These are phyloP conservation scores for Tausonia pullulans DNA, from an alignment of 1,284 basidiomycete genomes.

Conservation along the genomic window DNA sequence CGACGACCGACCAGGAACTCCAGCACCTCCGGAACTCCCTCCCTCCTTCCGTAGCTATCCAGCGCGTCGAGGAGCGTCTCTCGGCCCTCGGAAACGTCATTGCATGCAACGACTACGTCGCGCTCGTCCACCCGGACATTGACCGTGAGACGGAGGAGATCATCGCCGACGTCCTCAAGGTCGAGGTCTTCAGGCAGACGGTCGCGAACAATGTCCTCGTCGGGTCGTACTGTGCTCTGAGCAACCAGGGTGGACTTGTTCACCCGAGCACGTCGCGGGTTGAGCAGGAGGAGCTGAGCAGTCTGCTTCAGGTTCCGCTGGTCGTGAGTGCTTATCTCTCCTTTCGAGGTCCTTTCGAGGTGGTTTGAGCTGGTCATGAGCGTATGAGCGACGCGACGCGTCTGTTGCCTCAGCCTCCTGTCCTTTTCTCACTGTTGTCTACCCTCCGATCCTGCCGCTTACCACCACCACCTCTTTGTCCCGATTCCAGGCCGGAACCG, in stretches of 20 bases:
- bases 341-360: background rate
- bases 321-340: conserved; percentile 50
- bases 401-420: background rate
- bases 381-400: background rate
- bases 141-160: conserved; percentile 99
- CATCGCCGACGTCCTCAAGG: conserved; percentile 97
- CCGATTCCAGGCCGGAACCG: conserved; percentile 69
- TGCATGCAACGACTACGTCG: conserved; percentile 96
- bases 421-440: background rate
- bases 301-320: conserved; percentile 84
- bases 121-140: conserved; percentile 91
- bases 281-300: conserved; percentile 95
- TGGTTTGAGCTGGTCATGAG: conserved; percentile 11
- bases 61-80: conserved; percentile 91
- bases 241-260: conserved; percentile 85
- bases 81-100: conserved; percentile 97
- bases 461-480: background rate
- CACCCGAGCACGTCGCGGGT: conserved; percentile 95
- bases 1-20: conserved; percentile 95
- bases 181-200: conserved; percentile 97
- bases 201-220: conserved; percentile 95
- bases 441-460: background rate
- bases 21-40: conserved; percentile 96
- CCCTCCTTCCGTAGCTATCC: conserved; percentile 81
- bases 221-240: conserved; percentile 86